Evolutionary conservation across 768 basidiomycete genomes (phyloP), one percentile per base, ranked within the genome.

Genomic region (Suillus subluteus): DNA sequence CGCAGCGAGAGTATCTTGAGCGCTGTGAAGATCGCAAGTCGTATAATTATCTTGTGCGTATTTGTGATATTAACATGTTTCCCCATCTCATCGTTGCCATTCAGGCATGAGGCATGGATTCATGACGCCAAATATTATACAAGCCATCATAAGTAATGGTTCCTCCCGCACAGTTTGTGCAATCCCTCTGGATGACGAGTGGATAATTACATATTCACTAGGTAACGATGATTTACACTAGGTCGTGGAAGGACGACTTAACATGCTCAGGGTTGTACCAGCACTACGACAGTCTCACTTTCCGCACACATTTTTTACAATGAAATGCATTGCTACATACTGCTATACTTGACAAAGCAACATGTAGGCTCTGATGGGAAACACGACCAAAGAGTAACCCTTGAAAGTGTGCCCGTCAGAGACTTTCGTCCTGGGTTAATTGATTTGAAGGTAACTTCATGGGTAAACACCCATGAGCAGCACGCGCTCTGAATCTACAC

Each of bases 1-100:
- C 35, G 23, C 70, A 98, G 95, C 87, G 94, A 77, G 98, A 99
- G 68, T 99, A 98, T 79, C 79, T 99, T 69, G 95, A 98, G 72
- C 86, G 98, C 38, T 91, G 91, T 73, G 90, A 90, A 46, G 91
- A 95, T 73, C 88, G 92, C 66, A 94, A 89, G 79, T 95, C 93
- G 62, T 96, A 96, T 77, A 92, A 90, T 74, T 95, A 95, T 76
- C 73, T 94, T 73, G 87, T 82, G 35, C 8, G 80, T 76, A 6
- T 21, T 12, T 30, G 30, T 56, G 4, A 21, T 8, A 15, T n/a
- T 23, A 15, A 41, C 2, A 35, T 38, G 2, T 2, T 30, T 64
- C 32, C 5, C 23, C 2, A 6, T 2, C n/a, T 21, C 18, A 48
- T 5, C 32, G 13, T 13, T 1, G 7, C 38, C 8, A 13, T 41